phyloP scores from a whole-genome alignment of 2,329 filamentous ascomycete species.

The Fusarium sp. region DNA sequence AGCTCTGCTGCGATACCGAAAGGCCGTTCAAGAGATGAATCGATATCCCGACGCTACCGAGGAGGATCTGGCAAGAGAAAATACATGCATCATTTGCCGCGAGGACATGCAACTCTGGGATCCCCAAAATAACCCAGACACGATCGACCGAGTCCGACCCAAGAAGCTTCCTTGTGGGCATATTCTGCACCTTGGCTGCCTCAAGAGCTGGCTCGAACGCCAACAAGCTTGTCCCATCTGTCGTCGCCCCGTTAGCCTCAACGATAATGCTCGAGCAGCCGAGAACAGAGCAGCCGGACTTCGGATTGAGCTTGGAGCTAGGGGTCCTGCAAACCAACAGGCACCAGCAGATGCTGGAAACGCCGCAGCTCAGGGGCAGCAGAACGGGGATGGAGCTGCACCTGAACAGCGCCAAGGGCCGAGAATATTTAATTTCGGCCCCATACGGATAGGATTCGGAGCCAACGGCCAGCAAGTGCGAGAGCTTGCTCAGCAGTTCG shows the following conservation, averaged over 20 bases:
- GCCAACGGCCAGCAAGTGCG: slow-evolving; percentile 75
- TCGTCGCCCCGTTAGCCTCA: slow-evolving; percentile 75
- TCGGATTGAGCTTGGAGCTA: slow-evolving; percentile 47
- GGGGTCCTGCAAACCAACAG: slow-evolving; percentile 36
- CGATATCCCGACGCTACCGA: slow-evolving; percentile 90
- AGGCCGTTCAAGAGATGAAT: slow-evolving; percentile 95
- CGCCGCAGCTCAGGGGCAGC: slow-evolving; percentile 34
- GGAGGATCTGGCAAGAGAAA: slow-evolving; percentile 86
- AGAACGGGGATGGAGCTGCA: slow-evolving; percentile 39
- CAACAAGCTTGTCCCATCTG: slow-evolving; percentile 98
- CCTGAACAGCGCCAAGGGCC: slow-evolving; percentile 52
- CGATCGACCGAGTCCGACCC: slow-evolving; percentile 85
- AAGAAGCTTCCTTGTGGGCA: slow-evolving; percentile 98
- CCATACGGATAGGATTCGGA: slow-evolving; percentile 81
- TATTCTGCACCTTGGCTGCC: slow-evolving; percentile 91
- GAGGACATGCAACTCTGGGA: slow-evolving; percentile 93
- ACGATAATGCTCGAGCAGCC: slow-evolving; percentile 41
- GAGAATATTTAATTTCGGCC: slow-evolving; percentile 78
- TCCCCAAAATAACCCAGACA: slow-evolving; percentile 66
- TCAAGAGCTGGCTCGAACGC: slow-evolving; percentile 96
- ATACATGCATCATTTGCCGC: slow-evolving; percentile 97
- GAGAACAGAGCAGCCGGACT: slow-evolving; percentile 46
- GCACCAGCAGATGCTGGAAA: slow-evolving; percentile 39
- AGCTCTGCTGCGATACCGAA: slow-evolving; percentile 89
- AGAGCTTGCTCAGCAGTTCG: slow-evolving; percentile 74